Percentiles rank a stretch among this genome's conserved stretches.
Conservation (phyloP, 306 rosid species). For the Senna tora region DNA sequence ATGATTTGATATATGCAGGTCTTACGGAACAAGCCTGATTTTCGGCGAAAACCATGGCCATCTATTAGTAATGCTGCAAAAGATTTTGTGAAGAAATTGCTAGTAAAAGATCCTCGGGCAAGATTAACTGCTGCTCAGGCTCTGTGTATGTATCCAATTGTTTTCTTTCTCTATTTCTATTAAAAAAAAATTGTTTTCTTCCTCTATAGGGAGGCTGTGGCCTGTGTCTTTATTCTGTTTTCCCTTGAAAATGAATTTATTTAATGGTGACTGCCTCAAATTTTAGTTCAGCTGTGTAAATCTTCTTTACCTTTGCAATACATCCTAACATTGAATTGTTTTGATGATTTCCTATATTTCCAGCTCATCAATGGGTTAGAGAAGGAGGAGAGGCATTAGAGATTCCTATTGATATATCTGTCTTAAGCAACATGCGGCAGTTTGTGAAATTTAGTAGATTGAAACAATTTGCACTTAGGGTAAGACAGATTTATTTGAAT, state of each 20-base stretch:
- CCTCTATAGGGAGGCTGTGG: slow-evolving; percentile 28
- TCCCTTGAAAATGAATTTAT: slow-evolving; percentile 15
- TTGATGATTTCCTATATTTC: slow-evolving; percentile 41
- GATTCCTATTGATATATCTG: slow-evolving; percentile 96
- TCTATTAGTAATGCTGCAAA: slow-evolving; percentile 73
- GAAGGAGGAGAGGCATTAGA: slow-evolving; percentile 96
- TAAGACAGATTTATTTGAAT: slow-evolving; percentile 36
- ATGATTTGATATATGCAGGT: slow-evolving; percentile 57
- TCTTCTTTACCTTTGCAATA: background rate
- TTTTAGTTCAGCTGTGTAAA: slow-evolving; percentile 25
- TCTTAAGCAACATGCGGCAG: slow-evolving; percentile 87
- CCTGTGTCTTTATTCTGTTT: slow-evolving; percentile 27
- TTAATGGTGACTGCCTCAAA: slow-evolving; percentile 21
- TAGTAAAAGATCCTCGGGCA: slow-evolving; percentile 95
- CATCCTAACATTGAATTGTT: slow-evolving; percentile 26
- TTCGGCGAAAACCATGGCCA: slow-evolving; percentile 98
- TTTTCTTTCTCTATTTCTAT: slow-evolving; percentile 38
- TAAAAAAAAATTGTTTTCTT: slow-evolving; percentile 36
- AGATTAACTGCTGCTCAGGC: slow-evolving; percentile 99
- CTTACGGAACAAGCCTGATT: slow-evolving; percentile 90
- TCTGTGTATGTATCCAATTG: slow-evolving; percentile 65
- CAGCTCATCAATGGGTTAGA: slow-evolving; percentile 98
- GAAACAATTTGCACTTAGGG: slow-evolving; percentile 98
- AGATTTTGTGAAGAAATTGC: slow-evolving; percentile 93
- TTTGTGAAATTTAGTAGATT: slow-evolving; percentile 91